Percentiles rank a stretch among this genome's conserved stretches.
Conservation (phyloP, 495 filamentous ascomycete genomes). For the Recurvomyces mirabilis region DNA sequence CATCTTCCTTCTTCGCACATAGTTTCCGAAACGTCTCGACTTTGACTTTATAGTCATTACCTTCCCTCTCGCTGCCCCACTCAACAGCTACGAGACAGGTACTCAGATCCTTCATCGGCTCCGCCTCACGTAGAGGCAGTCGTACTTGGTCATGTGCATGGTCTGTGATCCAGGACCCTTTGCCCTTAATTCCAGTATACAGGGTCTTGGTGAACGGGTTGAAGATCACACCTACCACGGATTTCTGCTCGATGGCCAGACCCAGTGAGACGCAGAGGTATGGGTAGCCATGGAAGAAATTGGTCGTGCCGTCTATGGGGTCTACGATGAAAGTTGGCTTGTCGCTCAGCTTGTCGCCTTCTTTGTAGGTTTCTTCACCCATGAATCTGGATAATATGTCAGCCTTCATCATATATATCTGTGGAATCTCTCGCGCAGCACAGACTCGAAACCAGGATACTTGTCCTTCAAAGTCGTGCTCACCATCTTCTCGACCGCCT, state of each 20-base stretch:
- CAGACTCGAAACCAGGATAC: constrained; percentile 50
- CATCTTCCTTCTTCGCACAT: constrained; percentile 47
- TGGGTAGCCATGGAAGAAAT: constrained; percentile 77
- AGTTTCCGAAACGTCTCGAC: constrained; percentile 56
- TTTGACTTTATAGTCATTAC: constrained; percentile 68
- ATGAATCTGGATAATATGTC: constrained; percentile 40
- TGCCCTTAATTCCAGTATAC: constrained; percentile 58
- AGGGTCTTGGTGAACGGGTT: constrained; percentile 63
- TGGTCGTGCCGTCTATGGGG: constrained; percentile 82
- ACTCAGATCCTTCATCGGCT: constrained; percentile 46
- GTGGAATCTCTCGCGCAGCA: too few relatives aligned
- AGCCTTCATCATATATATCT: too few relatives aligned
- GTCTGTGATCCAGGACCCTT: constrained; percentile 51
- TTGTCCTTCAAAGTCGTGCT: constrained; percentile 46
- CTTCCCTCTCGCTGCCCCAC: constrained; percentile 62
- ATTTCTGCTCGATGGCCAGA: constrained; percentile 50
- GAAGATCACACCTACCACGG: constrained; percentile 71
- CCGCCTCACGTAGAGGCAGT: constrained; percentile 42
- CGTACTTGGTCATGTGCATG: constrained; percentile 30
- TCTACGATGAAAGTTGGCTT: constrained; percentile 79
- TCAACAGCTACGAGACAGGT: constrained; percentile 60
- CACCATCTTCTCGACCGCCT: constrained; percentile 68
- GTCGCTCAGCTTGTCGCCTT: constrained; percentile 50
- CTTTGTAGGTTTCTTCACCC: constrained; percentile 76
- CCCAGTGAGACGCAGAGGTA: constrained; percentile 75